Conservation (phyloP, 352 stramenopile species). For the Pythium pyrilobum region DNA sequence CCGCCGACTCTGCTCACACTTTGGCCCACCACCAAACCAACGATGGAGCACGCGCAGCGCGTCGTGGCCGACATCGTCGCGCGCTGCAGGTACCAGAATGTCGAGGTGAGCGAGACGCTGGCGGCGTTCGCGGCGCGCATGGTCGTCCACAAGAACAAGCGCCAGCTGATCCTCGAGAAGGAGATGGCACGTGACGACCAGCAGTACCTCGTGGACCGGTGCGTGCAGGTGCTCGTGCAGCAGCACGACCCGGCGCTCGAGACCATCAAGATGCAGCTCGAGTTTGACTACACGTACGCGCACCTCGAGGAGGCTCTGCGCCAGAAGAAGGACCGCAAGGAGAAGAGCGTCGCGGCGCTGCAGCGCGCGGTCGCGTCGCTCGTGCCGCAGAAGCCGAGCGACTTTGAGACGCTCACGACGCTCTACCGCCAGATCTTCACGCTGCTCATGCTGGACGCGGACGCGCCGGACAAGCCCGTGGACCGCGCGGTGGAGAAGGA, state of each 20-base stretch:
- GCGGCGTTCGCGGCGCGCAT: conserved; percentile 80
- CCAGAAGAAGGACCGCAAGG: conserved; percentile 42
- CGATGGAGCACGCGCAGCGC: conserved; percentile 59
- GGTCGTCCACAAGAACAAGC: conserved; percentile 62
- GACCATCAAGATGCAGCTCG: conserved; percentile 95
- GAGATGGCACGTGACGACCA: conserved; percentile 66
- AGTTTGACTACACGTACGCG: conserved; percentile 90
- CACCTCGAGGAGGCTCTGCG: conserved; percentile 74
- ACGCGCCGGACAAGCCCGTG: conserved; percentile 26
- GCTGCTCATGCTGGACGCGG: conserved; percentile 68
- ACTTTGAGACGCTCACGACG: conserved; percentile 89
- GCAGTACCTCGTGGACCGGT: conserved; percentile 70
- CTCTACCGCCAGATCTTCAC: conserved; percentile 91
- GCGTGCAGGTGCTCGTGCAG: conserved; percentile 68
- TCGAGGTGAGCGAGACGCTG: conserved; percentile 84
- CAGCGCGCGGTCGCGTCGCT: conserved; percentile 73
- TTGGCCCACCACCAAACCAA: too few relatives aligned
- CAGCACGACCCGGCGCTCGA: conserved; percentile 79
- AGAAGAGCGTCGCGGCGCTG: conserved; percentile 55
- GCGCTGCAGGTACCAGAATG: conserved; percentile 62
- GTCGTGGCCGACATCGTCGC: conserved; percentile 71
- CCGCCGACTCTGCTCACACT: too few relatives aligned
- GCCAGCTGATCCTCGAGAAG: conserved; percentile 66
- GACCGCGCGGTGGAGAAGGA: conserved; percentile 80
- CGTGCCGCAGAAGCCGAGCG: conserved; percentile 65